Conservation (phyloP, 805 yeast species). For the Tetrapisispora namnaoensis region DNA sequence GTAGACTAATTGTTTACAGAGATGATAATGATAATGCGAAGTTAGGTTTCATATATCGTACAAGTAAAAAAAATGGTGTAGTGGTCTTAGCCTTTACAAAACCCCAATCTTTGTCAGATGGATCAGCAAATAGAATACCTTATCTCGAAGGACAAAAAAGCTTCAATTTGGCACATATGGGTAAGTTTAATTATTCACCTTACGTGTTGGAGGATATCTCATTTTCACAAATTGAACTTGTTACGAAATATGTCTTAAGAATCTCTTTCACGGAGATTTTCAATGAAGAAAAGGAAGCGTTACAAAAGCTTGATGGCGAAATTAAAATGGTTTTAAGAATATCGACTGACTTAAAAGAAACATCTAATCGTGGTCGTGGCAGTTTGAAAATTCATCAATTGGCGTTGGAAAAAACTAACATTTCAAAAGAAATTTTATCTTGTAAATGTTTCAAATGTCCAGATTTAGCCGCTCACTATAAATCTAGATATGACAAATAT, state of each 20-base stretch:
- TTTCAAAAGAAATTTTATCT: constrained; percentile 12
- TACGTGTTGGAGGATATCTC: constrained; percentile 23
- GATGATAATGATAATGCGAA: constrained; percentile 33
- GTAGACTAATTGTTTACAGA: constrained; percentile 50
- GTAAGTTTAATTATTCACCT: constrained; percentile 25
- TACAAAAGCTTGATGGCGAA: constrained; percentile 17
- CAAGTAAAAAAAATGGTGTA: constrained; percentile 16
- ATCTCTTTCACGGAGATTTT: constrained; percentile 21
- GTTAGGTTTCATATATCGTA: constrained; percentile 45
- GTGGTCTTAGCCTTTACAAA: constrained; percentile 27
- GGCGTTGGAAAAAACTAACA: constrained; percentile 21
- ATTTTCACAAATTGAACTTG: constrained; percentile 23
- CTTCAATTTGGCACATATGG: constrained; percentile 22
- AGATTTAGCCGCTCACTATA: constrained; percentile 37
- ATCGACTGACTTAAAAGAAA: constrained; percentile 19
- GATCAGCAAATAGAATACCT: constrained; percentile 29
- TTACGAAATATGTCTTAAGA: constrained; percentile 20
- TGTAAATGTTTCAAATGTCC: constrained; percentile 30
- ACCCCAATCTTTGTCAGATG: constrained; percentile 20
- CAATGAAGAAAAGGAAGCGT: constrained; percentile 21
- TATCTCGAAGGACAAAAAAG: constrained; percentile 23
- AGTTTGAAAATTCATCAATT: constrained; percentile 25
- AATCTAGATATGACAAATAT: constrained; percentile 38
- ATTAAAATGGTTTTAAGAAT: constrained; percentile 15
- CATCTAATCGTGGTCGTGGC: constrained; percentile 20